Base-by-base conservation (phyloP, 148 eudicot genomes). In the Salicornia ramosissima region DNA sequence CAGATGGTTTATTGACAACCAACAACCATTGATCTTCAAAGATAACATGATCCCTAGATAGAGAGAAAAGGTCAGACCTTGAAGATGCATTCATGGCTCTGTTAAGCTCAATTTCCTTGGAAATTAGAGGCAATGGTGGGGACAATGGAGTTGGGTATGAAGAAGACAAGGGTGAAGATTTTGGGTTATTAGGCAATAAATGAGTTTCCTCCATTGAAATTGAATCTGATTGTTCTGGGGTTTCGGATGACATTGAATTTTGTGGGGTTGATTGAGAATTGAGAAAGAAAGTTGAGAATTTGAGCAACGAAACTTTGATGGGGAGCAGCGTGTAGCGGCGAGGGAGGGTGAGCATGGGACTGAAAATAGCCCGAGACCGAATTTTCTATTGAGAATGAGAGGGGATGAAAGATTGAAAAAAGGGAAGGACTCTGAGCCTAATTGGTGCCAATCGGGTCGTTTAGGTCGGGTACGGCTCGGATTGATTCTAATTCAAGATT, bases 51-150 rank as follows among this genome's bases (percentile, higher is more conserved):
- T 29, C 73, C 59, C 79, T 81, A 21, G 83, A 73, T 13, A 93
- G 80, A 50, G 83, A 55, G 55, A 80, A 90, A 4, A 80, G 57
- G n/a, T 83, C 70, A 5, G 96, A 90, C 63, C 52, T 90, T n/a
- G 98, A 88, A n/a, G 98, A 83, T n/a, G 96, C 96, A 0, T 83
- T 57, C 85, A 93, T 77, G 42, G 98, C 96, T 77, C 98, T 84
- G 58, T 60, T 75, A 21, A 90, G 85, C 82, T 93, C 98, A 18
- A 93, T 79, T 47, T 88, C 75, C 83, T 93, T 93, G 25, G 98
- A 93, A 50, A 86, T 72, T 60, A 74, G 71, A 24, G 98, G 92
- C 40, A 87, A 67, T 43, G 86, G 90, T 5, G 96, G 98, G 18
- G 98, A 90, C 49, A 93, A 67, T 70, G 98, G 96, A 69, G 67